Base-by-base conservation (phyloP, 352 stramenopile species). In the Phytophthora cryptogea region DNA sequence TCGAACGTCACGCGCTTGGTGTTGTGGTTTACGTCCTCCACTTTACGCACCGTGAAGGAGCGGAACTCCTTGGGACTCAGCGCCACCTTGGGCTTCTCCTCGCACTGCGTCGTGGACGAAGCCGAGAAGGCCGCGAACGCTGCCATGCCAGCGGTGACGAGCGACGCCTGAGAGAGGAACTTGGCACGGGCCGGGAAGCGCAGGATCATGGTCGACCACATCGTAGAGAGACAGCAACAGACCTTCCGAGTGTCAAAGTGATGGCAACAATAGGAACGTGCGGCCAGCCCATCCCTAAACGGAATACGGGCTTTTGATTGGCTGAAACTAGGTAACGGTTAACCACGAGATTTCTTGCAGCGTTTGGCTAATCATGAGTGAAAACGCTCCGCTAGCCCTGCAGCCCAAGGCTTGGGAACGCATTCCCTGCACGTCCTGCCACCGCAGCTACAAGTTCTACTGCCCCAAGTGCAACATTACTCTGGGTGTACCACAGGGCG, bases 391-490 rank as follows among this genome's bases (percentile, higher is more conserved):
- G 35, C 4, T 50, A 17, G 28, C 32, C 27, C 28, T 31, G 37
- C 46, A 42, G 40, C 68, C 54, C 13, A 65, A 59, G 46, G 67
- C 59, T 9, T 95, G 86, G 86, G 63, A 49, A 63, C 84, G 86
- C 27, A 58, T 69, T 39, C 66, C 59, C 16, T 95, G 86, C 54
- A 58, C 81, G 14, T 73, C 59, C 4, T 95, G 86, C 64, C 68
- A 86, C 17, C 81, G 77, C 54, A 95, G 81, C 75, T 92, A 86
- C 75, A 94, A 94, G 70, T 95, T 92, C 61, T 95, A 91, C 59
- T 95, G 86, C 35, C 84, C 84, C 1, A 79, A 68, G 35, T 95
- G 86, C 68, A 88, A 62, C 33, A 66, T 90, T 8, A 48, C 80
- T 6, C 48, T 95, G 43, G 83, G 84, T n/a, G 70, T 71, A 4